Conservation (phyloP, 2,329 filamentous ascomycete species). For the Ophiosphaerella korrae region DNA sequence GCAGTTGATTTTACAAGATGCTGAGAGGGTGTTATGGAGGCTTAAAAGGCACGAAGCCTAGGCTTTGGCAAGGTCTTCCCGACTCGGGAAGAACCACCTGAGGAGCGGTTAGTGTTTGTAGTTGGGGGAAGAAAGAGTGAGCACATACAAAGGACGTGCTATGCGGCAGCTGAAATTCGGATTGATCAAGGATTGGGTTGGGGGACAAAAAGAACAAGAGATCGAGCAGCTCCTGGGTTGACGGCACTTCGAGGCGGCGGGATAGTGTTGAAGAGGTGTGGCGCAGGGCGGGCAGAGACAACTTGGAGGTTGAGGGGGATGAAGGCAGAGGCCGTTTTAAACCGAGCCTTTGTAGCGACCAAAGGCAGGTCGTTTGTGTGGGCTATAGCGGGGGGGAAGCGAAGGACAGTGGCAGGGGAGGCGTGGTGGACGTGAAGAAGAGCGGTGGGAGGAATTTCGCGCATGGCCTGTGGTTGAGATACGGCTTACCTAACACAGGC, state of each 20-base stretch:
- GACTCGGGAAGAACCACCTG: constrained; percentile 61
- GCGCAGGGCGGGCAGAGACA: constrained; percentile 52
- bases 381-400: not conserved
- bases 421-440: too few species aligned
- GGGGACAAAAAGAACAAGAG: constrained; percentile 51
- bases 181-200: constrained; percentile 59
- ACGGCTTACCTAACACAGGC: too few species aligned
- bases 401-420: not conserved
- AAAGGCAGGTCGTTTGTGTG: constrained; percentile 37
- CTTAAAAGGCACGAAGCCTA: constrained; percentile 91
- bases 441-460: not conserved
- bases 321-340: constrained; percentile 53
- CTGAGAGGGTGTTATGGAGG: constrained; percentile 77
- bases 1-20: constrained; percentile 20
- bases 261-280: constrained; percentile 57
- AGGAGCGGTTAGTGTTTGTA: not conserved
- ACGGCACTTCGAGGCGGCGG: constrained; percentile 50
- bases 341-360: constrained; percentile 48
- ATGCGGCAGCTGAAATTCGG: constrained; percentile 96
- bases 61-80: constrained; percentile 91
- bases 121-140: not conserved
- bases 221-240: constrained; percentile 45
- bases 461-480: not conserved
- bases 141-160: constrained; percentile 78
- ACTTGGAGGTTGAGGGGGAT: constrained; percentile 53